Conservation (phyloP, 176 grass and related monocot species). For the Aechmea fasciata region DNA sequence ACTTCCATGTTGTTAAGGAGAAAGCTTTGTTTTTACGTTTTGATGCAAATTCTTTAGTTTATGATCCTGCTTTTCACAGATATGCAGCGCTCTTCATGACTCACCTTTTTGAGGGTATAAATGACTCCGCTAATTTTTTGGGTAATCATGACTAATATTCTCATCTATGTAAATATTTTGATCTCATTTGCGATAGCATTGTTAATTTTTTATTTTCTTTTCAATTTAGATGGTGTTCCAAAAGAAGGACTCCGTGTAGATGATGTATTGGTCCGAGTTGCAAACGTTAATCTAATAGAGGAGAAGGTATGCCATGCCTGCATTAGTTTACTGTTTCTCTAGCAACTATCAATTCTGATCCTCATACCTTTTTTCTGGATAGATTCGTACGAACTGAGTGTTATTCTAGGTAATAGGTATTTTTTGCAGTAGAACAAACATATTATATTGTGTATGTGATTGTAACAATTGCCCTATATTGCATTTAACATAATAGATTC, state of each 20-base stretch:
- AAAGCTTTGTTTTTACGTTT: conserved; percentile 8
- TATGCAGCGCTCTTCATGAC: conserved; percentile 82
- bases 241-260: conserved; percentile 73
- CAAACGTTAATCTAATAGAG: conserved; percentile 75
- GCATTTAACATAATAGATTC: not conserved
- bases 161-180: conserved; percentile 5
- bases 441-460: not conserved
- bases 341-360: not conserved
- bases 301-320: conserved; percentile 62
- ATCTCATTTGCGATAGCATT: conserved; percentile 20
- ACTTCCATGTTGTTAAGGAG: no score
- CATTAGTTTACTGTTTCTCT: conserved; percentile 1
- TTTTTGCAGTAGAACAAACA: not conserved
- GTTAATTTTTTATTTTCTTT: conserved; percentile 22
- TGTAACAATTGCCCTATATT: not conserved
- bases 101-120: conserved; percentile 72
- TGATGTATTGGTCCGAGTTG: conserved; percentile 72
- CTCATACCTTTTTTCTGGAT: not conserved
- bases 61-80: conserved; percentile 37
- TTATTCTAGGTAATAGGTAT: conserved; percentile 9
- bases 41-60: conserved; percentile 4
- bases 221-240: conserved; percentile 81
- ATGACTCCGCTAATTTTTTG: conserved; percentile 51
- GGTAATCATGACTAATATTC: conserved; percentile 39
- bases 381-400: conserved; percentile 16